A percentile compares a stretch with the other conserved stretches of the same genome.
These are phyloP conservation scores for Isochrysis galbana DNA, from an alignment of 78 protist species.

Conservation along the genomic window DNA sequence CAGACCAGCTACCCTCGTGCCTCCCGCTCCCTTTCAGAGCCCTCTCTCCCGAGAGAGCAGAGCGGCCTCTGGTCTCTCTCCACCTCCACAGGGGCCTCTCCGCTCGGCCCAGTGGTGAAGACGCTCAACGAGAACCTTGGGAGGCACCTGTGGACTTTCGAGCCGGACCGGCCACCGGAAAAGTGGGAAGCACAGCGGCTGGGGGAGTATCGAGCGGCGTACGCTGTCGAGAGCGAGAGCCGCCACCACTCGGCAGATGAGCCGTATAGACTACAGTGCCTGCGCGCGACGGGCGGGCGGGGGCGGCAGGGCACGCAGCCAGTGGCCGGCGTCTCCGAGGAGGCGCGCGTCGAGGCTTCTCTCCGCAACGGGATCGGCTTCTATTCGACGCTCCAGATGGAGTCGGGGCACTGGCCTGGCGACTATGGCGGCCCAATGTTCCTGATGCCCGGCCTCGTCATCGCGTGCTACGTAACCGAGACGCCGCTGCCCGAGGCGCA, in stretches of 20 bases:
- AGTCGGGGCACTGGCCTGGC: constrained; percentile 91
- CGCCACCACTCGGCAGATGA: neutral
- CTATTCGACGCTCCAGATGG: constrained; percentile 55
- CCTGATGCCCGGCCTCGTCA: constrained; percentile 80
- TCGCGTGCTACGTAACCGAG: constrained; percentile 24
- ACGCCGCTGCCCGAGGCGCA: neutral
- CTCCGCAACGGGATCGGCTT: neutral
- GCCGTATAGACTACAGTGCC: neutral
- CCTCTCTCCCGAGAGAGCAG: neutral
- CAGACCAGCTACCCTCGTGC: neutral
- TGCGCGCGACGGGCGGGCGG: neutral
- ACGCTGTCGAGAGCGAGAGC: neutral
- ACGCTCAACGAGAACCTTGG: neutral
- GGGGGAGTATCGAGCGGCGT: neutral
- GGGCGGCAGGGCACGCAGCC: neutral
- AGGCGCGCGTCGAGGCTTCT: neutral
- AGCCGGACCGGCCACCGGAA: neutral
- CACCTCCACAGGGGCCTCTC: neutral
- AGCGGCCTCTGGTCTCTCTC: neutral
- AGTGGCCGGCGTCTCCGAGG: neutral
- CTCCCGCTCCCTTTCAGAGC: neutral
- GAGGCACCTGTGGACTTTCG: neutral
- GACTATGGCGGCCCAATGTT: constrained; percentile 94
- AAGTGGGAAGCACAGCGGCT: neutral
- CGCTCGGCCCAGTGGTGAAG: neutral